A percentile compares a stretch with the other conserved stretches of the same genome.
phyloP scores from a whole-genome alignment of 2,329 filamentous ascomycete species.

The Neopestalotiopsis sp. region DNA sequence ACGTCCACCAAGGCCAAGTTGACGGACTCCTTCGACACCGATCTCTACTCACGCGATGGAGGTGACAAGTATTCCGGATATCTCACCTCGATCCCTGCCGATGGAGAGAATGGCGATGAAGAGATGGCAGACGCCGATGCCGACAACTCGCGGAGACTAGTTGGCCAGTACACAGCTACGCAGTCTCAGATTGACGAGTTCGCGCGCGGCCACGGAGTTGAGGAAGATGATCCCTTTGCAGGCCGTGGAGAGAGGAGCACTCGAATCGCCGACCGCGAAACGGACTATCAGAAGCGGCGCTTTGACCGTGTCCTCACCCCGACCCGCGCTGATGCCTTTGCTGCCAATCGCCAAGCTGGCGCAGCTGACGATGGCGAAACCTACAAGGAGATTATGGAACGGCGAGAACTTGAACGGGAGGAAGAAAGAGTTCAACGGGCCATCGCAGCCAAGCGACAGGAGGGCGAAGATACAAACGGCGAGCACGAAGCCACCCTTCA shows the following conservation, averaged over 20 bases:
- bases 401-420: constrained; percentile 89
- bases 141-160: constrained; percentile 76
- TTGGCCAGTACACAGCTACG: constrained; percentile 96
- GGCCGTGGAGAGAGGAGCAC: constrained; percentile 85
- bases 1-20: constrained; percentile 88
- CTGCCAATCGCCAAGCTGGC: constrained; percentile 73
- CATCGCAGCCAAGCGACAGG: constrained; percentile 75
- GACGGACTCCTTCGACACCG: constrained; percentile 86
- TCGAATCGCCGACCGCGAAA: constrained; percentile 90
- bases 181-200: constrained; percentile 94
- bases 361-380: constrained; percentile 75
- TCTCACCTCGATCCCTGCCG: constrained; percentile 83
- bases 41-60: constrained; percentile 82
- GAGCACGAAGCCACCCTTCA: constrained; percentile 77
- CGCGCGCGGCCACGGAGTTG: constrained; percentile 80
- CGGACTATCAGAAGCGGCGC: constrained; percentile 95
- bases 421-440: constrained; percentile 84
- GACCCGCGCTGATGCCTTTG: constrained; percentile 85
- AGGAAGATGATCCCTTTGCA: constrained; percentile 89
- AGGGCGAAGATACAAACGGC: constrained; percentile 61
- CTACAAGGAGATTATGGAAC: constrained; percentile 90
- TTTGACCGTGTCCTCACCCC: constrained; percentile 89
- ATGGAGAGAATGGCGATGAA: constrained; percentile 79
- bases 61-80: constrained; percentile 88
- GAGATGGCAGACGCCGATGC: constrained; percentile 77